These are phyloP conservation scores for Ceratobasidium papillatum DNA, from an alignment of 1,284 basidiomycete species.

Conservation along the genomic window DNA sequence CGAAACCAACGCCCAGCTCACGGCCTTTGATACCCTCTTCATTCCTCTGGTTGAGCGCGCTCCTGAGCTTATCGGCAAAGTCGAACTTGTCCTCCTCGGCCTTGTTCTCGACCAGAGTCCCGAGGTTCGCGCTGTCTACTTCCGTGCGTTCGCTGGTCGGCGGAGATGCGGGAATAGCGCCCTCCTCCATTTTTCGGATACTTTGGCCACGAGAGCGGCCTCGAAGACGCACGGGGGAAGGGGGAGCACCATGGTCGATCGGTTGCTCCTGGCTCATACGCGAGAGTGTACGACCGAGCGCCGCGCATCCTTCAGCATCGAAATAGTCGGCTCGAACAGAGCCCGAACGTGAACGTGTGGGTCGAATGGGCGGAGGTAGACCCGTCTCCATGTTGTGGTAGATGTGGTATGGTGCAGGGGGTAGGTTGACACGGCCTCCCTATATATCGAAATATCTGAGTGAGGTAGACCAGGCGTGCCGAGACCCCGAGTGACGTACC, in stretches of 20 bases:
- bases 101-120: slow-evolving; percentile 8
- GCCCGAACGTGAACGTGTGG: background rate
- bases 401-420: background rate
- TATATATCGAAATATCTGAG: background rate
- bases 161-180: background rate
- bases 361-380: no score
- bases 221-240: no score
- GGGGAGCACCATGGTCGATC: no score
- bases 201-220: background rate
- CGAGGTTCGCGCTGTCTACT: background rate
- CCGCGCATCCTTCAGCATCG: slow-evolving; percentile 10
- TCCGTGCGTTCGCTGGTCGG: background rate
- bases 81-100: slow-evolving; percentile 25
- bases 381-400: no score
- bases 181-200: background rate
- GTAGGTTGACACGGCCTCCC: no score
- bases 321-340: slow-evolving; percentile 10
- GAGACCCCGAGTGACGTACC: no score
- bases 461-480: no score
- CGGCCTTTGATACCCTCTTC: slow-evolving; percentile 16
- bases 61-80: slow-evolving; percentile 5
- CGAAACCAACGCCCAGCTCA: slow-evolving; percentile 4
- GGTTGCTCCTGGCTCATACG: background rate
- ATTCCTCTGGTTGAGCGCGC: background rate
- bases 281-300: background rate